Base-by-base conservation (phyloP, 495 filamentous ascomycete genomes). In the Cercophora scortea region DNA sequence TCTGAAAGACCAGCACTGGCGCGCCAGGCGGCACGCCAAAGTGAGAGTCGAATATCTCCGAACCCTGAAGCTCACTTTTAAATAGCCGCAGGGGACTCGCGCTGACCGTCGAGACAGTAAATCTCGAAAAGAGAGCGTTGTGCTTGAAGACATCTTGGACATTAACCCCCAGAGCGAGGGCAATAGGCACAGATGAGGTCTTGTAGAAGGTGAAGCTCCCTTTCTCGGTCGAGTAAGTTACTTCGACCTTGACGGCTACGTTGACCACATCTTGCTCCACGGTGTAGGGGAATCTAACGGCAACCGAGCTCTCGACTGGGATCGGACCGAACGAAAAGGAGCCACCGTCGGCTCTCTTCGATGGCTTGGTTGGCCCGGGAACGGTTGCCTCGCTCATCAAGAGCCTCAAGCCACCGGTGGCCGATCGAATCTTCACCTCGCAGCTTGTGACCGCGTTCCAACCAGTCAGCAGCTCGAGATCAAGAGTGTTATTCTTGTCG, bases 121-220 rank as follows among this genome's bases (percentile, higher is more conserved):
- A 97, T 46, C 84, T 83, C 0, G 92, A 96, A 59, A 92, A 93
- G 0, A 97, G 77, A 1, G 82, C 73, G 32, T 83, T 70, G 47
- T 87, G 78, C 64, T 94, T 94, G 76, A 99, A 99, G 38, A 89
- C 81, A 58, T 99, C 94, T 59, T 96, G 90, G 39, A 99, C 92
- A 56, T 97, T 96, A 54, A 99, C 92, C 15, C 90, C 90, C 39
- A 99, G 79, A 0, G 89, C 88, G 10, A 97, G 72, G 15, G 80
- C 71, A 7, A 88, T 84, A 1, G 82, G 79, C 19, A 89, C 71
- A n/a, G 78, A 76, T 10, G 75, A 76, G 18, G 79, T 82, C 45
- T 78, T 76, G 3, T 81, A 78, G 61, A 86, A 95, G 48, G 76
- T 71, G 57, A 93, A 96, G 33, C 66, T 71, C 1, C 89, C 90